These are phyloP conservation scores for Entomortierella parvispora DNA, from an alignment of 192 early-diverging fungal genomes.

Conservation along the genomic window DNA sequence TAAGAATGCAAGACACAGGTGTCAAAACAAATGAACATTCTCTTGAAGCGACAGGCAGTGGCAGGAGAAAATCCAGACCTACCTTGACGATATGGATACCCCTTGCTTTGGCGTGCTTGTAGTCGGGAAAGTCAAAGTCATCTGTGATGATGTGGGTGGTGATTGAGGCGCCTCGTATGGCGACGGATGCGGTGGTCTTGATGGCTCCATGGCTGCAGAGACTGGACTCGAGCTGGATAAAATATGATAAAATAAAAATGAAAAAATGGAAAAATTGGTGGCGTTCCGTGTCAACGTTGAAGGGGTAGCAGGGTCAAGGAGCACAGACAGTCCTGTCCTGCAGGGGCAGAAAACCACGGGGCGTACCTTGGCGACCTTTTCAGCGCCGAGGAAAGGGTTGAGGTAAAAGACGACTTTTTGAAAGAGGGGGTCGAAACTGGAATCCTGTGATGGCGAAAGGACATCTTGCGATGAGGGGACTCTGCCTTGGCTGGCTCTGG, in stretches of 20 bases:
- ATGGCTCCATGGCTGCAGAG: conserved; percentile 19
- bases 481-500: too few relatives aligned
- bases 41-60: background rate
- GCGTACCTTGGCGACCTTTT: conserved; percentile 12
- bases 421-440: conserved; percentile 12
- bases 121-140: conserved; percentile 34
- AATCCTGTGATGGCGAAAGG: too few relatives aligned
- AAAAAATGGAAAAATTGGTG: conserved; percentile 15
- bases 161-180: background rate
- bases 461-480: background rate
- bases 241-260: too few relatives aligned
- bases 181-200: conserved; percentile 6
- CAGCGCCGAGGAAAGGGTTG: conserved; percentile 23
- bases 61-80: background rate
- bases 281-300: conserved; percentile 18
- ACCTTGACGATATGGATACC: conserved; percentile 44
- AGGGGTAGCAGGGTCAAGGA: conserved; percentile 1
- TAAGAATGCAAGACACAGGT: background rate
- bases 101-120: conserved; percentile 33
- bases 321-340: background rate
- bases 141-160: conserved; percentile 44
- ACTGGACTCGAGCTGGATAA: conserved; percentile 8
- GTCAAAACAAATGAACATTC: background rate
- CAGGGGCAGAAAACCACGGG: background rate
- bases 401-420: conserved; percentile 30